Base-by-base conservation (phyloP, 2,329 filamentous ascomycete species). In the Monosporascus sp. region DNA sequence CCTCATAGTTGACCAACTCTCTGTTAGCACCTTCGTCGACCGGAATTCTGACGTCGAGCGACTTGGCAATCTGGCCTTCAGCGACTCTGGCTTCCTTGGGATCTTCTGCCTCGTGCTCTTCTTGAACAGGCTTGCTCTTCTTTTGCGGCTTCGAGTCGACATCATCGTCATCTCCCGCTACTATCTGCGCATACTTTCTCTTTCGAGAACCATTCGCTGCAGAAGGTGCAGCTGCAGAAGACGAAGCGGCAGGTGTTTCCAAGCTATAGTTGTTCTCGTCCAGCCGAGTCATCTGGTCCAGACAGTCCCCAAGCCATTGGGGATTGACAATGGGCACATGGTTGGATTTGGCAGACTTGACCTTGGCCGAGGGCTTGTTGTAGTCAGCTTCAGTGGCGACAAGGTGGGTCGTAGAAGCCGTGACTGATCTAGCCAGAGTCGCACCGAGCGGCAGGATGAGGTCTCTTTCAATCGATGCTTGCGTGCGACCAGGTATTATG, bases 241-340 rank as follows among this genome's bases (percentile, higher is more conserved):
- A 11, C 31, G 31, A 52, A 40, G 54, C 26, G 28, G 50, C 51
- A 37, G 52, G 43, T 38, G 58, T 38, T 45, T 48, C 55, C 31
- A 68, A 57, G n/a, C 49, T 44, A 51, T 69, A 72, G 22, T 47
- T 49, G 22, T 53, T 58, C 60, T 74, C 74, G 3, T 62, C 49
- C 50, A 76, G 62, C 35, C 70, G 74, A 11, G 70, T 65, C 46
- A 71, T 72, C 17, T 70, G 66, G 15, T 70, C 57, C 38, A 79
- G 70, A 22, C 77, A 84, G n/a, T 84, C 77, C 2, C 79, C 58
- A n/a, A 85, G 70, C 87, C 87, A 91, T 15, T 79, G 70, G 0
- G 85, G 66, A 9, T 69, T 74, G 26, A 90, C 77, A 46, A 89
- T 75, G 3, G 75, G 75, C 14, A 87, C 69, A 20, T 66, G 72